phyloP scores from a whole-genome alignment of 2,329 filamentous ascomycete species.

The Fusarium miscanthi region DNA sequence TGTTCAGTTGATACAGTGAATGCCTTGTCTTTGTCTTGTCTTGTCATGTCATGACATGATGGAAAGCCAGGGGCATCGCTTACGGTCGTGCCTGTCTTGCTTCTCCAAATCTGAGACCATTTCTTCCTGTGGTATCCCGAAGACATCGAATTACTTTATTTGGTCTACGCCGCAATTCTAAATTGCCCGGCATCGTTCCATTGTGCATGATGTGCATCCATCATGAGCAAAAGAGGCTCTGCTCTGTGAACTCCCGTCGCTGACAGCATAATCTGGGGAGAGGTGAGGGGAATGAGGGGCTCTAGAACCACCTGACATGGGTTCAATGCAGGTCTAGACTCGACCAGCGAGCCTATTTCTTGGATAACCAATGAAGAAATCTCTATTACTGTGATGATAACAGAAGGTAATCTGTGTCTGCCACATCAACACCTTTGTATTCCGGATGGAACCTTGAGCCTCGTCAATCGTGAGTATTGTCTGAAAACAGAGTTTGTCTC shows the following conservation, averaged over 20 bases:
- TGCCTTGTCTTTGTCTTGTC: neutral
- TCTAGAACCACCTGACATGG: slow-evolving; percentile 30
- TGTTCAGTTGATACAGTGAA: neutral
- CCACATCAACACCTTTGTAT: neutral
- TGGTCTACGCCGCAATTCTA: slow-evolving; percentile 27
- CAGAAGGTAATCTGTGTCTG: neutral
- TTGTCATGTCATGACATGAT: slow-evolving; percentile 29
- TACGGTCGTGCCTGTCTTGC: neutral
- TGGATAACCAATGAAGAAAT: slow-evolving; percentile 30
- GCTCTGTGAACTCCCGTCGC: slow-evolving; percentile 3
- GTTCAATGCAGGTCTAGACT: slow-evolving; percentile 23
- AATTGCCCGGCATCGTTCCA: slow-evolving; percentile 7
- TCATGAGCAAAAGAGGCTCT: slow-evolving; percentile 38
- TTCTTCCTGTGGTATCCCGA: neutral
- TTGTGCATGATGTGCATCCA: slow-evolving; percentile 19
- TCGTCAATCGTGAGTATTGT: neutral
- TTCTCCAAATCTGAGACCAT: slow-evolving; percentile 6
- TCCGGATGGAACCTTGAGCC: no score
- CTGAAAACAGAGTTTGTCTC: slow-evolving; percentile 7
- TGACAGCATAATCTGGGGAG: slow-evolving; percentile 35
- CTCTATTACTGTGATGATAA: slow-evolving; percentile 27
- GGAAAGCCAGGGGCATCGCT: slow-evolving; percentile 11
- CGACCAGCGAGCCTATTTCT: slow-evolving; percentile 1
- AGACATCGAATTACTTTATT: slow-evolving; percentile 14
- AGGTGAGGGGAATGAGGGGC: slow-evolving; percentile 17